Conservation (phyloP, 495 filamentous ascomycete genomes). For the Penicillium ucsense region DNA sequence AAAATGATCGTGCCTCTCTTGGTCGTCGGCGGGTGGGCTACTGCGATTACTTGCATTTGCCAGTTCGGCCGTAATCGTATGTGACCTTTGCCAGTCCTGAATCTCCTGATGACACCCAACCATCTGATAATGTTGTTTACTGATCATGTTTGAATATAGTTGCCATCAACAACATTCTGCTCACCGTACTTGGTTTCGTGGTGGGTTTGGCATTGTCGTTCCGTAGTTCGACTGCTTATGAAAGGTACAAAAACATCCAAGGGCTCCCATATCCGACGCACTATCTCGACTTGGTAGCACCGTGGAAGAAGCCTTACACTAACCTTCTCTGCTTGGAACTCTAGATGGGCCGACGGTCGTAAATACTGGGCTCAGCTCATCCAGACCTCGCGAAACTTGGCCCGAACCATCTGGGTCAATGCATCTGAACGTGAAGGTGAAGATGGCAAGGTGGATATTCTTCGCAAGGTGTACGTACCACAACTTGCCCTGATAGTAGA, state of each 20-base stretch:
- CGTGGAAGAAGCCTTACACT: not conserved
- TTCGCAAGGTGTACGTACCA: conserved; percentile 51
- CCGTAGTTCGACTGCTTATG: conserved; percentile 77
- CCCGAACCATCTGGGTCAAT: conserved; percentile 73
- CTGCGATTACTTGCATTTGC: conserved; percentile 54
- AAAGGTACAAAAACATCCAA: conserved; percentile 38
- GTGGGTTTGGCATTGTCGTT: conserved; percentile 77
- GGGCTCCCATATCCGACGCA: no score
- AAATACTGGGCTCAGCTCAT: conserved; percentile 70
- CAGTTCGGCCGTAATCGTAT: conserved; percentile 40
- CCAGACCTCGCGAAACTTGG: conserved; percentile 61
- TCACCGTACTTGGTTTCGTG: conserved; percentile 85
- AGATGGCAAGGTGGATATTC: conserved; percentile 53
- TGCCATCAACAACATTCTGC: conserved; percentile 56
- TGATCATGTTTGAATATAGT: conserved; percentile 11
- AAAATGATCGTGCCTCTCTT: conserved; percentile 69
- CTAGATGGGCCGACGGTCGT: conserved; percentile 58
- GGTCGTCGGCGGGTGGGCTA: conserved; percentile 60
- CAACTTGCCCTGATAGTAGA: not conserved
- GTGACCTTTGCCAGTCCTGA: conserved; percentile 7
- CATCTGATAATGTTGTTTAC: no score
- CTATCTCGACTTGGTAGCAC: no score
- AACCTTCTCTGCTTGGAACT: not conserved
- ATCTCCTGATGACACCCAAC: not conserved
- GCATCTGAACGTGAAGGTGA: conserved; percentile 55